These are phyloP conservation scores for Isoetes taiwanensis DNA, from an alignment of 75 land plant species.

Conservation along the genomic window DNA sequence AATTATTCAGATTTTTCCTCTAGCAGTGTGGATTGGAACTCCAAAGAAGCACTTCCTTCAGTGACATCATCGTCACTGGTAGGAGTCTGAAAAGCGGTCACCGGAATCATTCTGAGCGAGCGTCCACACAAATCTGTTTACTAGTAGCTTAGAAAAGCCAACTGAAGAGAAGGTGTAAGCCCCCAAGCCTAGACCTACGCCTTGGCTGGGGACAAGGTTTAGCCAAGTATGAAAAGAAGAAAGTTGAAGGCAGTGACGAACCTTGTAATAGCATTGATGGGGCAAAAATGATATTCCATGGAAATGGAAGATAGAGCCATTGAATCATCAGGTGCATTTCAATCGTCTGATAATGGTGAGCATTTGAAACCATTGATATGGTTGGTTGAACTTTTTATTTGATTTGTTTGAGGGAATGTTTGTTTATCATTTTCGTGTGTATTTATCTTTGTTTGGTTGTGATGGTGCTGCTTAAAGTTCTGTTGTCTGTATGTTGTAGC, in stretches of 20 bases:
- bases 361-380: too few relatives aligned
- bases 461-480: too few relatives aligned
- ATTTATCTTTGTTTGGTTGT: too few relatives aligned
- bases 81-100: background rate
- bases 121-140: background rate
- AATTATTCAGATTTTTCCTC: background rate
- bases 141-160: background rate
- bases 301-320: too few relatives aligned
- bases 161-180: background rate
- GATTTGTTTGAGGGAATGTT: too few relatives aligned
- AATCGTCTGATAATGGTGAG: too few relatives aligned
- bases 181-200: conserved; percentile 48
- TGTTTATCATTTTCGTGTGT: too few relatives aligned
- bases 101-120: background rate
- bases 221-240: conserved; percentile 83
- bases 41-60: background rate
- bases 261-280: conserved; percentile 3
- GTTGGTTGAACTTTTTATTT: too few relatives aligned
- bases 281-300: too few relatives aligned
- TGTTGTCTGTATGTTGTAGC: too few relatives aligned
- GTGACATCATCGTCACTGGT: background rate
- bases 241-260: conserved; percentile 46
- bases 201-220: conserved; percentile 93
- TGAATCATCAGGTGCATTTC: too few relatives aligned
- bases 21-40: background rate